A percentile compares a stretch with the other conserved stretches of the same genome.
Evolutionary conservation across 2,329 filamentous ascomycete species (phyloP).

Genomic region (Colletotrichum eremochloae): DNA sequence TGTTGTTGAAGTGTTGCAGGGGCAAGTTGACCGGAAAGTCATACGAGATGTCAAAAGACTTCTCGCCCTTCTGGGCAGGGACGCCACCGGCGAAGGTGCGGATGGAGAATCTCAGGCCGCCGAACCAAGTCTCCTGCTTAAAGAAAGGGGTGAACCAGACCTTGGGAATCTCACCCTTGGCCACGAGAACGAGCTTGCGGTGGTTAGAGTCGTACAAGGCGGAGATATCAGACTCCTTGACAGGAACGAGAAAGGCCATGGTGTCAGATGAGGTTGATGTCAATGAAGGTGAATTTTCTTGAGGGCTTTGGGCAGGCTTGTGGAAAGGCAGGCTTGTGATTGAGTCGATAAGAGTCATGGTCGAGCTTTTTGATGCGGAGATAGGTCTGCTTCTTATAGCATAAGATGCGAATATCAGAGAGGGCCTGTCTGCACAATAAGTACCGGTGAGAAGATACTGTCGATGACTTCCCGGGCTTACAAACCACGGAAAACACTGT

Average conservation of each 20-base stretch:
- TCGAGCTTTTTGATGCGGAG: not conserved
- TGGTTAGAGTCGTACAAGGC: not conserved
- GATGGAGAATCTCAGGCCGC: not conserved
- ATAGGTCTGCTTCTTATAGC: conserved; percentile 14
- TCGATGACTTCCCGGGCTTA: not conserved
- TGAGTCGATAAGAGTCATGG: not conserved
- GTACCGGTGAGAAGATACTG: not conserved
- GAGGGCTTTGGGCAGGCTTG: conserved; percentile 2
- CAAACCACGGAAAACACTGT: not conserved
- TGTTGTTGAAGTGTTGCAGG: not conserved
- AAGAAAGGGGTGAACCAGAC: not conserved
- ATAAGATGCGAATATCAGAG: not conserved
- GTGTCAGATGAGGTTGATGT: conserved; percentile 11
- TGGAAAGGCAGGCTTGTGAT: not conserved
- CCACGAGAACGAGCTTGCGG: not conserved
- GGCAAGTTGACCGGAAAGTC: not conserved
- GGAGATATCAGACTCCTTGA: conserved; percentile 5
- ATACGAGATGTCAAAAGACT: not conserved
- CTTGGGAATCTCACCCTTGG: conserved; percentile 11
- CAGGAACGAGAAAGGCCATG: conserved; percentile 8
- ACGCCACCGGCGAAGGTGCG: not conserved
- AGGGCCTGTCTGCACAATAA: not conserved
- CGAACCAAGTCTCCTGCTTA: not conserved
- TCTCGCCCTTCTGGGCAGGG: not conserved
- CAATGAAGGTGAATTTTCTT: conserved; percentile 8